Base-by-base conservation (phyloP, 345 rosid species). In the Moricandia arvensis region DNA sequence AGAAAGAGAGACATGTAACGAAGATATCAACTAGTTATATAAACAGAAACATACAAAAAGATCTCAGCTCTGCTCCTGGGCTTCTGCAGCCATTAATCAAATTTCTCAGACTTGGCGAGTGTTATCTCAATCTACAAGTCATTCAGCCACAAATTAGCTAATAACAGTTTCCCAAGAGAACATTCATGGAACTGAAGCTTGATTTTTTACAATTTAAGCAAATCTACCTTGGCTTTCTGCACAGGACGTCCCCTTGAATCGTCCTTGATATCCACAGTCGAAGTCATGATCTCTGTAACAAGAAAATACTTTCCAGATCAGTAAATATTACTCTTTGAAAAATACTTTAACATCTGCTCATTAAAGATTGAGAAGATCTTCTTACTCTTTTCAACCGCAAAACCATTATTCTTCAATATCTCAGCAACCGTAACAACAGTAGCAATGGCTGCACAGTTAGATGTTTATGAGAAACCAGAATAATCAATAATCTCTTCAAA, bases 331-430 rank as follows among this genome's bases (percentile, higher is more conserved):
- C 24, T 59, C 58, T 45, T 45, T n/a, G 53, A n/a, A 45, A 45
- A 49, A 58, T 27, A 12, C 10, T 66, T 33, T 30, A 61, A 74
- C 61, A 58, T 15, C 13, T 17, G 2, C 47, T 63, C 4, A 65
- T 18, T 16, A 21, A 41, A 45, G 41, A 66, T 63, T 13, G 17
- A 38, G 29, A 69, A 73, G 21, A 49, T 15, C 34, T 79, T 4
- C 90, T 66, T 87, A 93, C 96, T 91, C 89, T 83, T 89, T 85
- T 89, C 95, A 69, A 89, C 86, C 64, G 97, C 97, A 77, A 90
- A 85, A 43, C 97, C 97, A 75, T 86, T 93, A 83, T 90, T 93
- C 82, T 93, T 93, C 80, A 93, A 84, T 77, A 93, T 93, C 79
- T 93, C 98, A 1, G 97, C 91, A 11, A 93, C 83, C 0, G 98